Evolutionary conservation across 495 filamentous ascomycete species (phyloP), one percentile per base, ranked within the genome.

Genomic region (Penicillium dipodomyicola): DNA sequence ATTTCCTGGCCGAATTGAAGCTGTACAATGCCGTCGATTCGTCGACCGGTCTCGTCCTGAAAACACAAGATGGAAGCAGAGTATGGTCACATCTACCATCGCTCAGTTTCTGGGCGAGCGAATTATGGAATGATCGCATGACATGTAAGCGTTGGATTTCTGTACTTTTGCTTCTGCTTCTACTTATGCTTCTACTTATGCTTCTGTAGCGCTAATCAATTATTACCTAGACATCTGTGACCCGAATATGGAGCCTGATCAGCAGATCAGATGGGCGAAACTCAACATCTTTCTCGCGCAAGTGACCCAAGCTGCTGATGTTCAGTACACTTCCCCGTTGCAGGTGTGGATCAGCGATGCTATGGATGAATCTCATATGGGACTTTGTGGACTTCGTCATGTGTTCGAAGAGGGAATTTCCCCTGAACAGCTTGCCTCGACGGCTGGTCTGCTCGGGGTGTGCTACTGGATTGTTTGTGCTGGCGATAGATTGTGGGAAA

Each of bases 11-110:
- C 4, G 48, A 27, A 27, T 25, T 50, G 33, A 50, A 50, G 14
- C 6, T 27, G 33, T 50, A 50, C 33, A 50, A 50, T 15, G 48
- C 48, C 22, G 33, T 50, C n/a, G 48, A 50, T 40, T 50, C 48
- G 35, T 20, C 48, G 12, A 50, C 48, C 5, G 48, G 33, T 5
- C 15, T 50, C 5, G 22, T 50, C 4, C 20, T 50, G 4, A 50
- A 50, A 22, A 25, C 30, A 22, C 48, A 39, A 22, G 32, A 50
- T 33, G 48, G 48, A 14, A 50, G 48, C 17, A 20, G 48, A 15
- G 48, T 50, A 4, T 50, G 48, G 48, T 50, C 48, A 1, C 48
- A 50, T 33, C 17, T 50, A 7, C 48, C 48, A 1, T 50, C 48
- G 1, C 30, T 50, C 12, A 29, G 20, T 10, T 3, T 33, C 20